Conservation (phyloP, 495 filamentous ascomycete species). For the Lichina pygmaea region DNA sequence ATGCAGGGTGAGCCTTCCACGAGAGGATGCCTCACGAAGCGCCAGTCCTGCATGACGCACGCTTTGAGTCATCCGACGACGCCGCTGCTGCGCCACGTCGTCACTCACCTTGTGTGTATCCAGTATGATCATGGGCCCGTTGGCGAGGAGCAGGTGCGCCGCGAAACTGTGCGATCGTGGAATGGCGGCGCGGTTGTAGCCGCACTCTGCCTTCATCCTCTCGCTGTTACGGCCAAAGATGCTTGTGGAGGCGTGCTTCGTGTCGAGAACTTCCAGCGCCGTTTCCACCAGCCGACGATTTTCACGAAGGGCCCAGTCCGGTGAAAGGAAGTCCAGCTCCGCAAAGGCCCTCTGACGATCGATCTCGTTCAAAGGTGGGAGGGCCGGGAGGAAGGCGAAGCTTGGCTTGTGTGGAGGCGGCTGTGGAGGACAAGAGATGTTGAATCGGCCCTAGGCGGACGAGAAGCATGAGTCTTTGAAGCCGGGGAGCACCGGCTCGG, state of each 20-base stretch:
- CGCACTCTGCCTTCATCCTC: conserved; percentile 12
- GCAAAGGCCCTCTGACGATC: conserved; percentile 7
- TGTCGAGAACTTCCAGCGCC: conserved; percentile 11
- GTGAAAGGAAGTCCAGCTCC: conserved; percentile 1
- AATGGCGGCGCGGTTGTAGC: conserved; percentile 7
- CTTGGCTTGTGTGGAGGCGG: conserved; percentile 8
- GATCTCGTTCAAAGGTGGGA: conserved; percentile 10
- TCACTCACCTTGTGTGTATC: conserved; percentile 13
- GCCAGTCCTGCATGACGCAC: conserved; percentile 14
- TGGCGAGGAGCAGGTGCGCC: conserved; percentile 13
- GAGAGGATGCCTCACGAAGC: conserved; percentile 12
- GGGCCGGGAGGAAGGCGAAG: conserved; percentile 11
- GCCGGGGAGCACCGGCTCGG: background rate
- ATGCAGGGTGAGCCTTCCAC: conserved; percentile 10
- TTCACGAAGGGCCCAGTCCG: conserved; percentile 9
- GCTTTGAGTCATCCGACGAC: background rate
- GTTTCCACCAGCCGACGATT: conserved; percentile 8
- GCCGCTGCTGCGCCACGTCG: background rate
- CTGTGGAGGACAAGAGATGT: conserved; percentile 13
- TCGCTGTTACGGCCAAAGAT: conserved; percentile 11
- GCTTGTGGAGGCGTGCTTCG: conserved; percentile 12
- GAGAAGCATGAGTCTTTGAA: background rate
- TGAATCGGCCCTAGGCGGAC: conserved; percentile 11
- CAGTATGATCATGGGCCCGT: conserved; percentile 12
- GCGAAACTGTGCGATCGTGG: conserved; percentile 11